These are phyloP conservation scores for Dactylonectria estremocensis DNA, from an alignment of 2,329 filamentous ascomycete genomes.

Conservation along the genomic window DNA sequence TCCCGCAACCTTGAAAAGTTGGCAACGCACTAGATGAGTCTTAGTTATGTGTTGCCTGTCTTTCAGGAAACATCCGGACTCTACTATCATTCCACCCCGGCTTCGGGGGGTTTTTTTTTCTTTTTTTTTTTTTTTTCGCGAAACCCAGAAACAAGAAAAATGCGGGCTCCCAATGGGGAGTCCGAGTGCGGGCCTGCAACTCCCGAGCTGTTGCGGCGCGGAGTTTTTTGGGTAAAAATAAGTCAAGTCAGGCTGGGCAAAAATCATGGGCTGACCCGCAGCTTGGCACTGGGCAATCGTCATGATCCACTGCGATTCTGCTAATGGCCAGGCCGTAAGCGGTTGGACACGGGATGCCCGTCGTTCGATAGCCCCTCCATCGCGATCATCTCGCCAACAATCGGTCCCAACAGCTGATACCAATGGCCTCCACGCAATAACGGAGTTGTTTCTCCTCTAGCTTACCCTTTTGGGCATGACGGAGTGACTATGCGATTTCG, in stretches of 20 bases:
- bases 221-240: constrained; percentile 3
- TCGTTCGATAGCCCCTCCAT: constrained; percentile 22
- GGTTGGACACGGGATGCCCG: constrained; percentile 31
- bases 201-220: not conserved
- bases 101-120: not conserved
- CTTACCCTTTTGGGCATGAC: not conserved
- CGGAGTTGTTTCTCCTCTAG: constrained; percentile 5
- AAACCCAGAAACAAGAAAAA: not conserved
- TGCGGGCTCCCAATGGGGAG: not conserved
- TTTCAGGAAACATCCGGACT: not conserved
- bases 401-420: constrained; percentile 28
- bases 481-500: constrained; percentile 2
- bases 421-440: constrained; percentile 1
- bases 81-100: not conserved
- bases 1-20: constrained; percentile 14
- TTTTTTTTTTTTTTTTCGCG: not conserved
- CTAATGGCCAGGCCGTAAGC: constrained; percentile 23
- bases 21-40: not conserved
- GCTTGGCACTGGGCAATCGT: constrained; percentile 21
- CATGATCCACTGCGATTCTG: constrained; percentile 22
- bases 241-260: constrained; percentile 4
- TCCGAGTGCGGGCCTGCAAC: constrained; percentile 4
- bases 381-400: constrained; percentile 14
- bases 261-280: constrained; percentile 2
- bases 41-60: not conserved